Conservation (phyloP, 2,329 filamentous ascomycete species). For the Claviceps monticola region DNA sequence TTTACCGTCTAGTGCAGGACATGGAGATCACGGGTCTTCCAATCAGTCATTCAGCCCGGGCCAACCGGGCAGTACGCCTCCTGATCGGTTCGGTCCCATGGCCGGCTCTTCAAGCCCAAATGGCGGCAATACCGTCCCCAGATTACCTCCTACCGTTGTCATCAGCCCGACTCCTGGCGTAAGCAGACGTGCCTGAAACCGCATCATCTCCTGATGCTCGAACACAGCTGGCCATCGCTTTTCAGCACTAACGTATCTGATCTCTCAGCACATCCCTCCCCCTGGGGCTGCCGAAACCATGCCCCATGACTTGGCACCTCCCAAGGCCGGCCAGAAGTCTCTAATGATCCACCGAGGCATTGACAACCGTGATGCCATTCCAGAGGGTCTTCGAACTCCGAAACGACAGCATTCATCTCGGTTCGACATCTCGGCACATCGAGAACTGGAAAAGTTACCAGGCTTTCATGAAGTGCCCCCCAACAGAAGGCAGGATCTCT, state of each 20-base stretch:
- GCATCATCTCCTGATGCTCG: not conserved
- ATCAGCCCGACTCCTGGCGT: slow-evolving; percentile 91
- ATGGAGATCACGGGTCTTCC: slow-evolving; percentile 26
- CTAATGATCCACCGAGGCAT: slow-evolving; percentile 70
- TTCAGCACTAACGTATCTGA: not conserved
- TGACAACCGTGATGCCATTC: slow-evolving; percentile 81
- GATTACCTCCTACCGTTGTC: slow-evolving; percentile 71
- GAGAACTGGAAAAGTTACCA: slow-evolving; percentile 91
- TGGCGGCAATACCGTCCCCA: slow-evolving; percentile 18
- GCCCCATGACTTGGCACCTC: slow-evolving; percentile 91
- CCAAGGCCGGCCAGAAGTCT: slow-evolving; percentile 82
- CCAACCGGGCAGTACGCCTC: slow-evolving; percentile 18
- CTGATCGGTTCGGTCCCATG: slow-evolving; percentile 28
- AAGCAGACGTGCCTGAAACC: slow-evolving; percentile 22
- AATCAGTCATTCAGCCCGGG: slow-evolving; percentile 27
- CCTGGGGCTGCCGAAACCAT: slow-evolving; percentile 93
- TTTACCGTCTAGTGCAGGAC: slow-evolving; percentile 41
- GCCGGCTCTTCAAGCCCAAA: slow-evolving; percentile 23
- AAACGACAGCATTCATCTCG: slow-evolving; percentile 95
- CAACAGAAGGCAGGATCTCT: slow-evolving; percentile 86
- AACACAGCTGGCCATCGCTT: not conserved
- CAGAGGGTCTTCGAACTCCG: slow-evolving; percentile 86
- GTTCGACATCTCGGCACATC: slow-evolving; percentile 93
- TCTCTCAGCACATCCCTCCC: slow-evolving; percentile 61
- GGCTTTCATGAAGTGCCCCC: slow-evolving; percentile 97